Evolutionary conservation across 768 basidiomycete species (phyloP), one percentile per base, ranked within the genome.

Genomic region (Serendipita sp.): DNA sequence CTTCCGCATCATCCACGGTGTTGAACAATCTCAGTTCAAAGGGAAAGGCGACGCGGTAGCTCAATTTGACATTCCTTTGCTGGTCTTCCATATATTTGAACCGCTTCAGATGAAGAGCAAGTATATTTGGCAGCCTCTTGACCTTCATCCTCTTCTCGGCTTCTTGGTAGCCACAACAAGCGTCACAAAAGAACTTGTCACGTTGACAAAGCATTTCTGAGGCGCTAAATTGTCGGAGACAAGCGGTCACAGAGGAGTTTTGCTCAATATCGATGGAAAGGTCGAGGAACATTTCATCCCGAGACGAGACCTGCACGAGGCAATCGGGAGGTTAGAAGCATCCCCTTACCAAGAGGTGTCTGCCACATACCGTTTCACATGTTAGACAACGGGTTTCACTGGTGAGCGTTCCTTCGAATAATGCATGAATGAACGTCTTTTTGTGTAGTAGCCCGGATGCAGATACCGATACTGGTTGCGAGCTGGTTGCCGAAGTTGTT

Each of bases 61-160:
- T 83, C 46, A 99, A 84, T 73, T 99, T 99, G 78, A 92, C 89
- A 75, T 94, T 92, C 72, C 84, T 88, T 67, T 85, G 83, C 1
- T 89, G 75, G 68, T 92, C 88, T 74, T 97, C 95, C 73, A 96
- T 93, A 72, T 93, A 96, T 75, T 99, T 99, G 85, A 99, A 99
- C 38, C 96, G 84, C 77, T 99, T 99, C 54, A 99, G 77, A 74
- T 99, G 96, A 30, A 99, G 80, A 11, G 95, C 93, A 28, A 99
- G 85, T 44, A 99, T 80, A 72, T 97, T 95, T 0, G 96, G 96
- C 0, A 97, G 79, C 69, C 85, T 88, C 78, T 97, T 97, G 73
- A 99, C 93, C 76, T 99, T 99, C 95, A 99, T 98, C 70, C 95
- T 81, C 79, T 95, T 95, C 78, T 98, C 96, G 2, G 96, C 96